Conservation (phyloP, 2,329 filamentous ascomycete genomes). For the Monilinia fructigena region DNA sequence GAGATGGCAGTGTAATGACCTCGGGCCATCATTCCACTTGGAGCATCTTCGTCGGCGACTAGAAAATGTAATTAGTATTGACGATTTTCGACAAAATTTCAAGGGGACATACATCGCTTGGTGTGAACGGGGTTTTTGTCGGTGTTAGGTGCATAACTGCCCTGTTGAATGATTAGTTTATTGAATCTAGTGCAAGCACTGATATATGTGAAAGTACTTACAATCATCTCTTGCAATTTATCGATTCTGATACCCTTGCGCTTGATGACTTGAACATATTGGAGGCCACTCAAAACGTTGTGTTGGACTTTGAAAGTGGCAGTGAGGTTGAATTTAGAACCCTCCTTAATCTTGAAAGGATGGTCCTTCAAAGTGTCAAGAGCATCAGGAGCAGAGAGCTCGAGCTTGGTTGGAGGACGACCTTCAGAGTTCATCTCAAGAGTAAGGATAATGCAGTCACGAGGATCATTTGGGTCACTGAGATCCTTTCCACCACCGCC, state of each 20-base stretch:
- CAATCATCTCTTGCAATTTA: conserved; percentile 98
- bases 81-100: not conserved
- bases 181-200: not conserved
- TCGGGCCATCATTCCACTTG: conserved; percentile 83
- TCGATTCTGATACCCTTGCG: conserved; percentile 80
- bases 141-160: conserved; percentile 91
- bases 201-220: conserved; percentile 49
- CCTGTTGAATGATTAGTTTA: conserved; percentile 49
- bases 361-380: conserved; percentile 79
- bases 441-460: conserved; percentile 89
- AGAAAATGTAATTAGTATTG: conserved; percentile 3
- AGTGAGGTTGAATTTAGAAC: conserved; percentile 89
- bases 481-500: conserved; percentile 67
- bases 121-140: conserved; percentile 80
- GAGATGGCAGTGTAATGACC: conserved; percentile 88
- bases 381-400: conserved; percentile 72
- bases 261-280: conserved; percentile 94
- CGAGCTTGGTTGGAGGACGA: conserved; percentile 82
- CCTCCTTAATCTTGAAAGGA: conserved; percentile 98
- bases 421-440: conserved; percentile 85
- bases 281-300: conserved; percentile 89
- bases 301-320: conserved; percentile 94
- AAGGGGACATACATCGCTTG: conserved; percentile 76
- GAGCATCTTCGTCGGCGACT: conserved; percentile 92
- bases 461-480: conserved; percentile 75